Evolutionary conservation across 169 alveolate genomes (phyloP).

Genomic region (Toxoplasma gondii): DNA sequence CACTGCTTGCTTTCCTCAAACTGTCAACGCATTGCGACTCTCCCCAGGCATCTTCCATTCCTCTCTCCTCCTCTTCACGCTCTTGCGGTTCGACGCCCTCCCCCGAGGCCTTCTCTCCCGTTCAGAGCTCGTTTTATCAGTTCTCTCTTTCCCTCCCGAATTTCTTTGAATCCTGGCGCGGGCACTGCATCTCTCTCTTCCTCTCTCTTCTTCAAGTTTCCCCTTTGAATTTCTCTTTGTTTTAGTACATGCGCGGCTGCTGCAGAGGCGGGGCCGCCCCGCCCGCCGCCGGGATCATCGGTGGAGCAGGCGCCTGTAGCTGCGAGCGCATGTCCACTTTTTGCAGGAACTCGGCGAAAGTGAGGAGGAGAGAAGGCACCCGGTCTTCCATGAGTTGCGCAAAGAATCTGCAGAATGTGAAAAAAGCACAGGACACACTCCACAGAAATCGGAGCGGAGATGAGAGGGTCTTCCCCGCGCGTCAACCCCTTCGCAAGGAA

Average conservation of each 20-base stretch:
- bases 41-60: too few relatives aligned
- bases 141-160: too few relatives aligned
- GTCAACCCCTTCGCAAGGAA: neutral
- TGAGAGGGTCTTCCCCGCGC: neutral
- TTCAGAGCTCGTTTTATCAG: too few relatives aligned
- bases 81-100: too few relatives aligned
- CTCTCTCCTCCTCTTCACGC: too few relatives aligned
- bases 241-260: slow-evolving; percentile 4
- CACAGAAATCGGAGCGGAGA: neutral
- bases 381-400: slow-evolving; percentile 54
- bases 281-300: neutral
- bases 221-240: too few relatives aligned
- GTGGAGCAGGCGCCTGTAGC: slow-evolving; percentile 11
- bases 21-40: too few relatives aligned
- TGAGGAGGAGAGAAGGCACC: slow-evolving; percentile 47
- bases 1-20: too few relatives aligned
- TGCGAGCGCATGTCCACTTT: slow-evolving; percentile 46
- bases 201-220: too few relatives aligned
- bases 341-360: slow-evolving; percentile 58
- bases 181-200: too few relatives aligned
- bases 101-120: too few relatives aligned
- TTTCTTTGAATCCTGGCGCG: too few relatives aligned
- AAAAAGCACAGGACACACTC: neutral
- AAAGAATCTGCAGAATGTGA: slow-evolving; percentile 24
- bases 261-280: slow-evolving; percentile 17